Conservation (phyloP, 441 rosid species). For the Aquilaria agallochum region DNA sequence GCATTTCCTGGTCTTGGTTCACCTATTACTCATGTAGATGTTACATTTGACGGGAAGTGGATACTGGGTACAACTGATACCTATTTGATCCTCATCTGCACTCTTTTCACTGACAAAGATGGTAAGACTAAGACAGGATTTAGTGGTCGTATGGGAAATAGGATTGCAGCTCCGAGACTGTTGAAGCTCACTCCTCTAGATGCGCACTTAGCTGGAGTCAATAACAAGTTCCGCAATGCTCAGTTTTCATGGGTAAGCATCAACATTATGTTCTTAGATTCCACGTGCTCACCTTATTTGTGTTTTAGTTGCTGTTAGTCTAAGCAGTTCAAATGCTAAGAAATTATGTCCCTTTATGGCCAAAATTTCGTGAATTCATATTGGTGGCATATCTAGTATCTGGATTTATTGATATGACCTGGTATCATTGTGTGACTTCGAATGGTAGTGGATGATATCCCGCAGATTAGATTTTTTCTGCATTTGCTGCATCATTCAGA, state of each 20-base stretch:
- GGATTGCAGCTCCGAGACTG: slow-evolving; percentile 89
- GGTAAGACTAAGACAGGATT: slow-evolving; percentile 89
- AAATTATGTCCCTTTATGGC: too few species aligned
- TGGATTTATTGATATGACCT: too few species aligned
- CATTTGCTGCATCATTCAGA: too few species aligned
- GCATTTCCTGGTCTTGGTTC: slow-evolving; percentile 98
- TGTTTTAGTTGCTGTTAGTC: slow-evolving; percentile 2
- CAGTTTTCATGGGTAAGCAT: slow-evolving; percentile 92
- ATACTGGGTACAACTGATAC: slow-evolving; percentile 93
- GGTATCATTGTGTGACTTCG: too few species aligned
- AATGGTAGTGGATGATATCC: too few species aligned
- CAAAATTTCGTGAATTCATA: too few species aligned
- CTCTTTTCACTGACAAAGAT: slow-evolving; percentile 78
- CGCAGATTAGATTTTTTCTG: too few species aligned
- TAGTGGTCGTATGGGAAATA: slow-evolving; percentile 91
- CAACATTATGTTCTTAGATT: slow-evolving; percentile 4
- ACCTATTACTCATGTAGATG: slow-evolving; percentile 89
- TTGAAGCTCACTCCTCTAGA: slow-evolving; percentile 83
- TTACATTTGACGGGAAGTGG: slow-evolving; percentile 96
- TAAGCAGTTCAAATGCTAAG: background rate
- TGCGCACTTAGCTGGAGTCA: slow-evolving; percentile 77
- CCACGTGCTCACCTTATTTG: background rate
- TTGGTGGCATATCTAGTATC: too few species aligned
- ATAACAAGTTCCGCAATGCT: slow-evolving; percentile 81
- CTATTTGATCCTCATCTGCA: slow-evolving; percentile 80